phyloP scores from a whole-genome alignment of 306 rosid genomes.

The Prunus campanulata region DNA sequence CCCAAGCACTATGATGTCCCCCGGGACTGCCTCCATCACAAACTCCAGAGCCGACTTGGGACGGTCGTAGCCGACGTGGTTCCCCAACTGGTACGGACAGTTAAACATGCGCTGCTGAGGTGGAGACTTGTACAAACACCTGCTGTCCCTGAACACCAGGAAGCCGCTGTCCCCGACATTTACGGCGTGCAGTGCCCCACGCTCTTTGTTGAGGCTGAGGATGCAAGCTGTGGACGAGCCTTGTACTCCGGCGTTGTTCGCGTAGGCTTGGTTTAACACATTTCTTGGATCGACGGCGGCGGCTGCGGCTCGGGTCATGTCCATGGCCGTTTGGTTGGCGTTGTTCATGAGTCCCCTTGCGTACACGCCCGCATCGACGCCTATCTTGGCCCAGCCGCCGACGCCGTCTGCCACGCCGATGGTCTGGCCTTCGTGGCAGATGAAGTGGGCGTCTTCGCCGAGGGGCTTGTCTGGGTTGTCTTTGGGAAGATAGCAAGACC shows the following conservation, averaged over 20 bases:
- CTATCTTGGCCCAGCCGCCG: too few relatives aligned
- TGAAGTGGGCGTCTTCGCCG: too few relatives aligned
- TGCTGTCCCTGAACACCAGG: conserved; percentile 1
- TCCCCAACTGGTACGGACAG: conserved; percentile 13
- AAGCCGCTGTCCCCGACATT: conserved; percentile 13
- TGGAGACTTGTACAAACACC: background rate
- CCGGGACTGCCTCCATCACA: background rate
- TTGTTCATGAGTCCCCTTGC: too few relatives aligned
- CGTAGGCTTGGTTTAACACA: background rate
- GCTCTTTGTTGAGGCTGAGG: background rate
- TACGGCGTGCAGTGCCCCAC: background rate
- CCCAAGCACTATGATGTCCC: background rate
- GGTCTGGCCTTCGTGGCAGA: too few relatives aligned
- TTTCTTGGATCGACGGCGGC: background rate
- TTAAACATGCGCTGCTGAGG: background rate
- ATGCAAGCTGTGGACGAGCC: background rate
- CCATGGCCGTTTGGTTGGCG: too few relatives aligned
- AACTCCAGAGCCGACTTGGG: background rate
- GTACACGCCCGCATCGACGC: too few relatives aligned
- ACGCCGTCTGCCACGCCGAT: too few relatives aligned
- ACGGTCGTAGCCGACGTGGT: background rate
- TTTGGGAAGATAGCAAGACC: too few relatives aligned
- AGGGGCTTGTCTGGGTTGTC: too few relatives aligned
- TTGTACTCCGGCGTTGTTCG: background rate
- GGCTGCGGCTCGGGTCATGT: too few relatives aligned